A percentile compares a stretch with the other conserved stretches of the same genome.
These are phyloP conservation scores for Cadophora sp. DNA, from an alignment of 2,329 filamentous ascomycete species.

Conservation along the genomic window DNA sequence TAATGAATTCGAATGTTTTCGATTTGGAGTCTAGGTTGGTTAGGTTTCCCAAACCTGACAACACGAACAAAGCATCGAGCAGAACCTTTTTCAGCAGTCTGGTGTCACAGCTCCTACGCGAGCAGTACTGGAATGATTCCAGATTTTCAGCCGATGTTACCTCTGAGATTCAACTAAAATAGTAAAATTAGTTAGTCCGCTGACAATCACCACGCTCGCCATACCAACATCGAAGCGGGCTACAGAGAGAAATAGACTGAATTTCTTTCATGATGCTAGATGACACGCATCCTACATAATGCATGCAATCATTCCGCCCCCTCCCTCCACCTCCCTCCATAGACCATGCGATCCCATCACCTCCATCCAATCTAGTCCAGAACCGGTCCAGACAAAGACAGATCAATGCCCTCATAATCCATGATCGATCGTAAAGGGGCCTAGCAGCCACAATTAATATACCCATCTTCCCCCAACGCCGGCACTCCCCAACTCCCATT, in stretches of 20 bases:
- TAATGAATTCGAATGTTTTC: background rate
- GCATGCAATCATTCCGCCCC: conserved; percentile 20
- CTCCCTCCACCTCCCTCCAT: no score
- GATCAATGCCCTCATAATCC: conserved; percentile 13
- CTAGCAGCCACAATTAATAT: conserved; percentile 4
- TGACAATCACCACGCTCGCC: background rate
- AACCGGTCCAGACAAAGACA: conserved; percentile 2
- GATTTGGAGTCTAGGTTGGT: background rate
- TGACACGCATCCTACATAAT: conserved; percentile 18
- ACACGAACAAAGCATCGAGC: background rate
- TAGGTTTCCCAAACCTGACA: background rate
- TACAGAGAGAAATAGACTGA: background rate
- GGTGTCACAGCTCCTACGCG: no score
- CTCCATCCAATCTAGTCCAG: conserved; percentile 19
- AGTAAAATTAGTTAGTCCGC: no score
- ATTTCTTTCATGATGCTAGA: conserved; percentile 12
- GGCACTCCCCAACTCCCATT: conserved; percentile 13
- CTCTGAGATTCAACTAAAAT: background rate
- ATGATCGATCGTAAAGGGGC: background rate
- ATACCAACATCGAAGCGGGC: background rate
- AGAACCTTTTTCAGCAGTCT: no score
- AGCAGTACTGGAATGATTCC: no score
- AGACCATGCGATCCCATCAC: conserved; percentile 15
- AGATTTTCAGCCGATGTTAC: no score
- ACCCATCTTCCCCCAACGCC: conserved; percentile 12